Base-by-base conservation (phyloP, 2,329 filamentous ascomycete genomes). In the Calonectria hongkongensis region DNA sequence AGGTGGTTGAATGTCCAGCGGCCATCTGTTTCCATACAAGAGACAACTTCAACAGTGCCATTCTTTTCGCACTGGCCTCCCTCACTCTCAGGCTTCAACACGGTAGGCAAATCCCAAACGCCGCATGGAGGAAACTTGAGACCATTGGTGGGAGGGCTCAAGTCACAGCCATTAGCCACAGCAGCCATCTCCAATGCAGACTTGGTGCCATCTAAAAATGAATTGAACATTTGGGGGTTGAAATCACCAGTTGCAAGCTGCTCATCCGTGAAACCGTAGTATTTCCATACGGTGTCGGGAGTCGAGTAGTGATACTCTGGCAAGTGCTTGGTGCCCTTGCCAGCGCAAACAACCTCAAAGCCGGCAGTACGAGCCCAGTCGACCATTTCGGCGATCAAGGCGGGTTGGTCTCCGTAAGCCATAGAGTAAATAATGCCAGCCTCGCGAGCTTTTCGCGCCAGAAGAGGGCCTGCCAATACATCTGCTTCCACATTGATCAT, bases 221-320 rank as follows among this genome's bases (percentile, higher is more conserved):
- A 86, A 74, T 87, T 87, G 82, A 87, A 87, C 84, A 87, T 88
- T 58, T 87, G 85, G 6, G 84, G 83, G 74, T 87, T 87, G 77
- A 87, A 85, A 73, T 87, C 85, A 4, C 80, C 84, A 0, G 79
- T 82, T 0, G 81, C 82, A 6, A 86, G 77, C 77, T 87, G 86
- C 75, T 87, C 85, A 41, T 84, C 78, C 0, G 85, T 86, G 74
- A 87, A 86, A 10, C 85, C 86, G 62, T 87, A 87, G 72, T 87
- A 80, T 66, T 85, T 79, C 86, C 86, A 87, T 0, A 87, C 85
- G 0, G 85, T 88, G 39, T 85, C 86, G 2, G 86, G 86, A 0
- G 85, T 87, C 2, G 84, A 86, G 73, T 84, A 84, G 74, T 87
- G 85, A 73, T 85, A 87, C 64, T 85, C 80, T 0, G 86, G 85